Evolutionary conservation across 129 eudicot species (phyloP).

Genomic region (Lonicera japonica): DNA sequence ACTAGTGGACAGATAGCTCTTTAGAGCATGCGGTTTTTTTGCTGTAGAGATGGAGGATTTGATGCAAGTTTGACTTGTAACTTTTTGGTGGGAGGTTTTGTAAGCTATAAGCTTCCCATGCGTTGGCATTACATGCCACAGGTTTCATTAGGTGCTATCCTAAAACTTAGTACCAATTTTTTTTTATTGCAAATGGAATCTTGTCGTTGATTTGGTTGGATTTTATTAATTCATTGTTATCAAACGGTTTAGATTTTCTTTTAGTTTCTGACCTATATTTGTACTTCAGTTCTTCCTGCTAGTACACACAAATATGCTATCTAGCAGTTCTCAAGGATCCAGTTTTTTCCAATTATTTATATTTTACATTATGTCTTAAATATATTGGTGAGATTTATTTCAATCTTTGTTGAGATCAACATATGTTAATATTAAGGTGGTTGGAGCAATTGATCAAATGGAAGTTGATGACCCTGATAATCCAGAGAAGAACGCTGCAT

Average conservation of each 20-base stretch:
- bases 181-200: neutral
- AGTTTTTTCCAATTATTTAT: neutral
- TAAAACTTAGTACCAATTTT: no score
- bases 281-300: slow-evolving; percentile 5
- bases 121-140: no score
- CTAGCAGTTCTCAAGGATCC: neutral
- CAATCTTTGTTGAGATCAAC: neutral
- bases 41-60: no score
- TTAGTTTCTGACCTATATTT: neutral
- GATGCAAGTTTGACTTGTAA: no score
- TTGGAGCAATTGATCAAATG: slow-evolving; percentile 90
- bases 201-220: neutral
- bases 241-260: neutral
- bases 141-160: no score
- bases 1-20: no score
- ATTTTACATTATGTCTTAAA: neutral
- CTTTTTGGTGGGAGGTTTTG: neutral
- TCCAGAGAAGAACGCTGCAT: slow-evolving; percentile 61
- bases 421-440: slow-evolving; percentile 40
- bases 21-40: no score
- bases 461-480: slow-evolving; percentile 78
- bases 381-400: neutral
- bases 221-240: neutral
- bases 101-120: no score
- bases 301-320: neutral